These are phyloP conservation scores for Saturnispora hagleri DNA, from an alignment of 805 yeast species.

Conservation along the genomic window DNA sequence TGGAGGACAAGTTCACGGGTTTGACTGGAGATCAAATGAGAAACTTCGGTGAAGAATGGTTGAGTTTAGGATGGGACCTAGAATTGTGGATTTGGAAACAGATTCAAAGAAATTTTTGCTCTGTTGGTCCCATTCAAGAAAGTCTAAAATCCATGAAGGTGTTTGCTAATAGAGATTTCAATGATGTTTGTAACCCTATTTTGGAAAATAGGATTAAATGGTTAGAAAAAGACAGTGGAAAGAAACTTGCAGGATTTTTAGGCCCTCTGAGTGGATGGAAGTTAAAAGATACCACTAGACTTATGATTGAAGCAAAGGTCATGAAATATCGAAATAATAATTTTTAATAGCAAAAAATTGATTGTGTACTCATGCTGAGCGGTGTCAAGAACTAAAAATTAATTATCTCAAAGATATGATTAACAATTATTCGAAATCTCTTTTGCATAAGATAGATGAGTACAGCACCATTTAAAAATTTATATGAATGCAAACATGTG, in stretches of 20 bases:
- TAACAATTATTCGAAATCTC: neutral
- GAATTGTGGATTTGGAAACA: slow-evolving; percentile 22
- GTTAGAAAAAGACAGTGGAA: slow-evolving; percentile 16
- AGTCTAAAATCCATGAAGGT: slow-evolving; percentile 12
- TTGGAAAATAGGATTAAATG: slow-evolving; percentile 20
- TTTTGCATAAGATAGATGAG: neutral
- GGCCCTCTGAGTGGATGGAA: slow-evolving; percentile 9
- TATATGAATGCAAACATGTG: slow-evolving; percentile 35
- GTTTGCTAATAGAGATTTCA: slow-evolving; percentile 16
- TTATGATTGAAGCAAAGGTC: neutral
- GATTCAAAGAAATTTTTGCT: slow-evolving; percentile 18
- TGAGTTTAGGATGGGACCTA: slow-evolving; percentile 16
- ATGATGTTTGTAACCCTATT: slow-evolving; percentile 15
- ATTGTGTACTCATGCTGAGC: neutral
- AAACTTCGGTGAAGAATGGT: slow-evolving; percentile 21
- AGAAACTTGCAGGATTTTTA: neutral
- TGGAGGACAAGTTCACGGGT: slow-evolving; percentile 15
- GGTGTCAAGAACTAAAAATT: neutral
- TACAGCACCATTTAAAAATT: slow-evolving; percentile 21
- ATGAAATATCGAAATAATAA: neutral
- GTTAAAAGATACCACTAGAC: slow-evolving; percentile 6
- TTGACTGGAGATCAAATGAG: slow-evolving; percentile 14
- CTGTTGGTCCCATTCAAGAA: neutral
- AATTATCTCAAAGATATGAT: neutral
- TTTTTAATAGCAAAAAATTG: neutral